Evolutionary conservation across 2,329 filamentous ascomycete genomes (phyloP), one percentile per base, ranked within the genome.

Genomic region (Cryphonectria parasitica): DNA sequence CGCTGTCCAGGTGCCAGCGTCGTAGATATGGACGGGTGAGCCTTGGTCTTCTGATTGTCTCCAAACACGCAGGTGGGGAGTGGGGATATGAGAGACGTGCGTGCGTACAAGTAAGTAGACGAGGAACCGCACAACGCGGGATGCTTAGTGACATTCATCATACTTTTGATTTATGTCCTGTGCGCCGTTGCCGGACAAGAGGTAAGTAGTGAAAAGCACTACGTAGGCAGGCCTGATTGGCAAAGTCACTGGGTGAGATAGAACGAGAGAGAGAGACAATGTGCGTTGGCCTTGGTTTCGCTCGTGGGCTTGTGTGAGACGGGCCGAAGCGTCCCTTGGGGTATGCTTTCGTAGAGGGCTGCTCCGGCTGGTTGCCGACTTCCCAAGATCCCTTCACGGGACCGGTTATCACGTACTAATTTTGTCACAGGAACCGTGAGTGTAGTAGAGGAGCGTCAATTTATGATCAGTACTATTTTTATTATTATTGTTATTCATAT

Each of bases 231-330:
- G 19, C 19, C 45, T 17, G 45, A n/a, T n/a, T 1, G 22, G 34
- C 34, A n/a, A n/a, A n/a, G n/a, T n/a, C n/a, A n/a, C n/a, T n/a
- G n/a, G n/a, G n/a, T n/a, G n/a, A n/a, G n/a, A n/a, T n/a, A 34
- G 34, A 6, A 6, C 2, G 34, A 6, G 34, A 6, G 34, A 34
- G 43, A 45, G 43, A 45, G 43, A 22, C 17, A 22, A 7, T 45
- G 43, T 61, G 56, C 15, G 31, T 61, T 61, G 56, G 56, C 31
- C 28, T 22, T 5, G 11, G 58, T 17, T 17, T 61, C 19, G 58
- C 58, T 61, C 17, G 58, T 3, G 25, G 58, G 34, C 19, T 39
- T 62, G 34, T 62, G 34, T 62, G 36, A 62, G 34, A 62, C 58
- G 58, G 58, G 58, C 58, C 34, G 58, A 25, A 58, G 54, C 54